Percentiles rank a stretch among this genome's conserved stretches.
Conservation (phyloP, 2,329 filamentous ascomycete genomes). For the Fonsecaea erecta region DNA sequence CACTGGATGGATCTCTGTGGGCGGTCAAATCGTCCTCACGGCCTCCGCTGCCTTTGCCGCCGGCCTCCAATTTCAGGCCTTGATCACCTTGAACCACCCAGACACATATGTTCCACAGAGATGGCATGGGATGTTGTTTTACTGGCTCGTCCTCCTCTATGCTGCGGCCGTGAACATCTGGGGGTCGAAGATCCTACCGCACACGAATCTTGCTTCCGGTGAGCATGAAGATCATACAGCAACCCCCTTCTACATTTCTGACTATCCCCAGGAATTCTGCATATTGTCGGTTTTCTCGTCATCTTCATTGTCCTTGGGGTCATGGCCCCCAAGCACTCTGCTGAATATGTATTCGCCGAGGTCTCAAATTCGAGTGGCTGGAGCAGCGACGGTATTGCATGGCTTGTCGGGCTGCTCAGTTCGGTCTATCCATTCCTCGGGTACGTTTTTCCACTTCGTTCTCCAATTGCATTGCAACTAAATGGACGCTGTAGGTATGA, state of each 20-base stretch:
- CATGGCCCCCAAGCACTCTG: constrained; percentile 46
- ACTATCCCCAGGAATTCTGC: constrained; percentile 38
- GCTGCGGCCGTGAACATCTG: constrained; percentile 50
- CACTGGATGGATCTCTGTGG: constrained; percentile 44
- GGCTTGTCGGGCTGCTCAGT: constrained; percentile 38
- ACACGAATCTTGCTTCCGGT: constrained; percentile 38
- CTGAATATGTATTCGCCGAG: constrained; percentile 45
- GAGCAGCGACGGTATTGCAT: constrained; percentile 37
- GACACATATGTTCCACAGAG: constrained; percentile 47
- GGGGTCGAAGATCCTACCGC: constrained; percentile 42
- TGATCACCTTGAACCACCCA: constrained; percentile 44
- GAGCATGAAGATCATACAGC: constrained; percentile 13
- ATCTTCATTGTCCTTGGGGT: constrained; percentile 51
- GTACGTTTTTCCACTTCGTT: constrained; percentile 8
- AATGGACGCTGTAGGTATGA: constrained; percentile 42
- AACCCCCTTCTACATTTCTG: background rate
- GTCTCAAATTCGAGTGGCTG: constrained; percentile 50
- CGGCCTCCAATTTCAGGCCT: constrained; percentile 42
- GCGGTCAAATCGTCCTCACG: constrained; percentile 46
- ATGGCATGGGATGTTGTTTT: constrained; percentile 56
- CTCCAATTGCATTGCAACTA: background rate
- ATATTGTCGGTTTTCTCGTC: constrained; percentile 48
- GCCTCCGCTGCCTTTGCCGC: constrained; percentile 43
- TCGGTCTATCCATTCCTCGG: constrained; percentile 35
- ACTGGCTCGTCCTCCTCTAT: constrained; percentile 52